Conservation (phyloP, 2,329 filamentous ascomycete species). For the Ophiocordyceps camponoti-saundersi region DNA sequence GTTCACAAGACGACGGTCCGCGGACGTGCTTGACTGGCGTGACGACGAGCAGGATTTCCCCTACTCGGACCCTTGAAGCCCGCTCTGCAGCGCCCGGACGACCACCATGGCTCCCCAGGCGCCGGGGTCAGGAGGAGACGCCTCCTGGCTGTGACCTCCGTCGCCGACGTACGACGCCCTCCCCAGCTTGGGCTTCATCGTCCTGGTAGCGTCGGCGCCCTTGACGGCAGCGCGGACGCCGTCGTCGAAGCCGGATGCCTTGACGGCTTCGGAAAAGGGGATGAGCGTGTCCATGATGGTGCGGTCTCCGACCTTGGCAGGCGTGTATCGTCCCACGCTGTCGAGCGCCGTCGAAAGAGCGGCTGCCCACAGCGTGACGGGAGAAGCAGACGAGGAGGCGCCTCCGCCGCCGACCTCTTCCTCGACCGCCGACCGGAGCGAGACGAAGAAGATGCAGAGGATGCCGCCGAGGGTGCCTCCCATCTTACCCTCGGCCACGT, state of each 20-base stretch:
- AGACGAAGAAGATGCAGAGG: constrained; percentile 36
- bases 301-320: constrained; percentile 35
- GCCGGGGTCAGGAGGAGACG: constrained; percentile 53
- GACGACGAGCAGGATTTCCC: not conserved
- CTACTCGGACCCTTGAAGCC: not conserved
- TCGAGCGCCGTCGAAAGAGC: constrained; percentile 25
- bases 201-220: constrained; percentile 46
- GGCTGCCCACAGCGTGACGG: constrained; percentile 22
- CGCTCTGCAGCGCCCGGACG: constrained; percentile 21
- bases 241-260: constrained; percentile 31
- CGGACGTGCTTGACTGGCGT: not conserved
- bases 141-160: constrained; percentile 24
- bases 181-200: constrained; percentile 46
- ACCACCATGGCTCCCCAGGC: constrained; percentile 51
- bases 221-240: constrained; percentile 40
- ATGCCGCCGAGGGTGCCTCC: constrained; percentile 34
- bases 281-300: constrained; percentile 41
- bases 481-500: constrained; percentile 39
- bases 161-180: constrained; percentile 51
- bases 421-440: constrained; percentile 24
- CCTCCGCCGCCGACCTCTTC: constrained; percentile 14
- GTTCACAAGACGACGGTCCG: not conserved
- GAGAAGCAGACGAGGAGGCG: constrained; percentile 10
- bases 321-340: constrained; percentile 33
- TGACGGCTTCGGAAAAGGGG: constrained; percentile 31